These are phyloP conservation scores for Chenopodium album DNA, from an alignment of 148 eudicot species.

Conservation along the genomic window DNA sequence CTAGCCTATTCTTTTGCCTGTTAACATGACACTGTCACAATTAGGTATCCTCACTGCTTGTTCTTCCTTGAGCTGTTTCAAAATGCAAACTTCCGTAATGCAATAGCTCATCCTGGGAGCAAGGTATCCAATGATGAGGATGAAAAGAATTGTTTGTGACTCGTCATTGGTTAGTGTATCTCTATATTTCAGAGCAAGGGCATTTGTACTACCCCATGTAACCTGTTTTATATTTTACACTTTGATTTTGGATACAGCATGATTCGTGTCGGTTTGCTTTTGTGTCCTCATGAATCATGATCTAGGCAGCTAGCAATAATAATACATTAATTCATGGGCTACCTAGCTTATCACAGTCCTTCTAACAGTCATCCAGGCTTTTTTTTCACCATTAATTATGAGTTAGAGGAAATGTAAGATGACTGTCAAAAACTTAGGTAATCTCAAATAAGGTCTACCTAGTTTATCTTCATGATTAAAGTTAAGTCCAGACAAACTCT, in stretches of 20 bases:
- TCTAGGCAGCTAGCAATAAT: background rate
- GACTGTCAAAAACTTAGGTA: too few relatives aligned
- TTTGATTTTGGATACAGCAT: background rate
- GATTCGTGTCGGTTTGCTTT: background rate
- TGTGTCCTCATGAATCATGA: background rate
- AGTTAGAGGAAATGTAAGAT: background rate
- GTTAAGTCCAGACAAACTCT: too few relatives aligned
- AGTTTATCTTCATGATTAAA: too few relatives aligned
- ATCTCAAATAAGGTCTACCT: too few relatives aligned
- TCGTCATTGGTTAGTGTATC: background rate
- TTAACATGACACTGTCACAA: background rate
- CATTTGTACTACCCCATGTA: background rate
- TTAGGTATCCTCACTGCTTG: slow-evolving; percentile 94
- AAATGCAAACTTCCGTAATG: slow-evolving; percentile 73
- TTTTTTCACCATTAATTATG: background rate
- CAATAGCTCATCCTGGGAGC: slow-evolving; percentile 96
- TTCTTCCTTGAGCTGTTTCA: slow-evolving; percentile 90
- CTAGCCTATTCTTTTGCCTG: background rate
- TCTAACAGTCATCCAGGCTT: background rate
- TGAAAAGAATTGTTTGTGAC: background rate
- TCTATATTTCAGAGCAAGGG: background rate
- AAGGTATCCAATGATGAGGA: slow-evolving; percentile 46
- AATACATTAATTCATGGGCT: background rate
- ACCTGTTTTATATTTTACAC: background rate
- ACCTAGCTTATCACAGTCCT: too few relatives aligned